A percentile compares a stretch with the other conserved stretches of the same genome.
These are phyloP conservation scores for Pholiota microspora DNA, from an alignment of 768 basidiomycete species.

Conservation along the genomic window DNA sequence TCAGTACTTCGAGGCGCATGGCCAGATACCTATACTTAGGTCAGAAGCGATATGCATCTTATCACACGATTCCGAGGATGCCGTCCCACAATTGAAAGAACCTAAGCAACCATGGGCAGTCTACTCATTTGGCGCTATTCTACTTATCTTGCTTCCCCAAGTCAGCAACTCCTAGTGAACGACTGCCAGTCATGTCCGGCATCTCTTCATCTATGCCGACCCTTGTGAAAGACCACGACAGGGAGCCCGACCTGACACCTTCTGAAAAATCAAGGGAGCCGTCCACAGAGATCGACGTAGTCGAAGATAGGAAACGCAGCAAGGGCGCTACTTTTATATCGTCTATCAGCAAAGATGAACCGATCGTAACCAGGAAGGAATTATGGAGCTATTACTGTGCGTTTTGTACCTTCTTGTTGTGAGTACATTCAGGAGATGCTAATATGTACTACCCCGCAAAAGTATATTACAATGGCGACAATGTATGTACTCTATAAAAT, in stretches of 20 bases:
- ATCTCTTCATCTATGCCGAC: not conserved
- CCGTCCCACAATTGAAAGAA: not conserved
- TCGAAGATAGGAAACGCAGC: not conserved
- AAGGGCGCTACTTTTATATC: slow-evolving; percentile 31
- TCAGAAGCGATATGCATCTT: slow-evolving; percentile 2
- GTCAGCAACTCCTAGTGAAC: not conserved
- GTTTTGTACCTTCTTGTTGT: slow-evolving; percentile 22
- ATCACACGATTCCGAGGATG: slow-evolving; percentile 3
- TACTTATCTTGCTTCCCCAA: not conserved
- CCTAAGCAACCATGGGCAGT: not conserved
- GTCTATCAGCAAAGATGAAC: slow-evolving; percentile 49
- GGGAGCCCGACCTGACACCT: not conserved
- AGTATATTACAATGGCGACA: slow-evolving; percentile 86
- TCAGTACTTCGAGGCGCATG: not conserved
- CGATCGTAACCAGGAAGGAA: slow-evolving; percentile 68
- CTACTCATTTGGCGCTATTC: not conserved
- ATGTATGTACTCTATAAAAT: slow-evolving; percentile 38
- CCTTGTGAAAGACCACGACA: not conserved
- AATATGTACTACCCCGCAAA: no score
- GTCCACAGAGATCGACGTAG: not conserved
- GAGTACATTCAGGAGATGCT: not conserved
- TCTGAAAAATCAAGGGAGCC: slow-evolving; percentile 2
- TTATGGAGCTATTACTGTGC: slow-evolving; percentile 79
- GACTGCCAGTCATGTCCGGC: not conserved
- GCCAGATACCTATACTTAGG: slow-evolving; percentile 5